Evolutionary conservation across 1,284 basidiomycete genomes (phyloP).

Genomic region (Ceratobasidium papillatum): DNA sequence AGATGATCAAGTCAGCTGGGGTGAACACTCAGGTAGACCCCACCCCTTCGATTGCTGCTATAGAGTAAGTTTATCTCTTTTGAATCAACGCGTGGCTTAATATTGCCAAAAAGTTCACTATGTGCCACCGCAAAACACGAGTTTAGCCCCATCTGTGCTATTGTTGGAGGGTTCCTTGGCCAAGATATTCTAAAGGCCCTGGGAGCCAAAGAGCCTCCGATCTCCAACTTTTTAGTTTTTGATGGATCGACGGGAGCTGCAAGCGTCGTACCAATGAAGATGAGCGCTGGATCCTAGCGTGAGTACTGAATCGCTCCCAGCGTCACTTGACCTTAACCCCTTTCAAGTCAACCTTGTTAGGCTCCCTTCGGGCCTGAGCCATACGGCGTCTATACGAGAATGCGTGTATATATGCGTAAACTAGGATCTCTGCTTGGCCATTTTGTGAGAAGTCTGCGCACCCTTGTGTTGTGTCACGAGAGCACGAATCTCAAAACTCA

Average conservation of each 20-base stretch:
- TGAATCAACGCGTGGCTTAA: conserved; percentile 7
- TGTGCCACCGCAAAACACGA: conserved; percentile 71
- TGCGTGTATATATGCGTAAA: conserved; percentile 18
- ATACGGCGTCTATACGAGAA: background rate
- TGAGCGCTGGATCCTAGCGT: conserved; percentile 23
- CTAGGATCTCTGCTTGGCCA: background rate
- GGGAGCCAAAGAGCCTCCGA: conserved; percentile 88
- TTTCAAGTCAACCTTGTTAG: background rate
- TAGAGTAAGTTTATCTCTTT: conserved; percentile 60
- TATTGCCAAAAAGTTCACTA: conserved; percentile 34
- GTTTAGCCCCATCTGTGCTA: conserved; percentile 89
- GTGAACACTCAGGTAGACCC: conserved; percentile 74
- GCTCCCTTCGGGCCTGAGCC: background rate
- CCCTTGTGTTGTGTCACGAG: background rate
- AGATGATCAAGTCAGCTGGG: conserved; percentile 66
- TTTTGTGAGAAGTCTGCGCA: background rate
- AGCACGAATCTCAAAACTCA: background rate
- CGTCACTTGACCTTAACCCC: conserved; percentile 5
- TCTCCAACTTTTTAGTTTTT: conserved; percentile 92
- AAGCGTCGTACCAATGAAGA: conserved; percentile 57
- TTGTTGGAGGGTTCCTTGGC: conserved; percentile 91
- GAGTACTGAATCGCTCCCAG: background rate
- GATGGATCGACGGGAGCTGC: conserved; percentile 82
- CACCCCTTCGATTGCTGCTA: conserved; percentile 62
- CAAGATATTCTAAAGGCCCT: conserved; percentile 95